A percentile compares a stretch with the other conserved stretches of the same genome.
These are phyloP conservation scores for Perilla frutescens DNA, from an alignment of 257 asterid species.

Conservation along the genomic window DNA sequence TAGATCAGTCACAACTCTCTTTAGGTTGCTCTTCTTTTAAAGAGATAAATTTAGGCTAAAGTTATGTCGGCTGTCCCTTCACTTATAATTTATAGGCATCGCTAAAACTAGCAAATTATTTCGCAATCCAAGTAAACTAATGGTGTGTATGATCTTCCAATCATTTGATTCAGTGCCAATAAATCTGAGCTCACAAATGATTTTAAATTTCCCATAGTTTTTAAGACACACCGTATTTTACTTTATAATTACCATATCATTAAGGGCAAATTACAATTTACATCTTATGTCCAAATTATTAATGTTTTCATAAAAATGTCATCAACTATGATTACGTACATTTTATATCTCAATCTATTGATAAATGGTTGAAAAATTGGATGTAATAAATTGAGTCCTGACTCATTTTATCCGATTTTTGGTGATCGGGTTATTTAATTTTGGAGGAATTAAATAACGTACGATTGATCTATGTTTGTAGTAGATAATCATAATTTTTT, in stretches of 20 bases:
- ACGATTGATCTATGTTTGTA: no score
- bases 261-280: no score
- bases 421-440: no score
- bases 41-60: slow-evolving; percentile 27
- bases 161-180: slow-evolving; percentile 31
- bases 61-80: slow-evolving; percentile 28
- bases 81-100: slow-evolving; percentile 8
- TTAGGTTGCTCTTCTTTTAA: slow-evolving; percentile 33
- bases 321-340: no score
- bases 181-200: not conserved
- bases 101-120: slow-evolving; percentile 5
- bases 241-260: not conserved
- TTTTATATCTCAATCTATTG: no score
- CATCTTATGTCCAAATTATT: no score
- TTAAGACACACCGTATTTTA: not conserved
- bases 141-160: slow-evolving; percentile 20
- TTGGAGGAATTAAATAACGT: no score
- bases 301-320: no score
- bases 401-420: no score
- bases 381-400: no score
- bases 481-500: no score
- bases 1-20: not conserved
- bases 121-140: not conserved
- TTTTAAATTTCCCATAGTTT: not conserved
- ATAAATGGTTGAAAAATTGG: no score